These are phyloP conservation scores for Neofusicoccum ribis DNA, from an alignment of 2,329 filamentous ascomycete species.

Conservation along the genomic window DNA sequence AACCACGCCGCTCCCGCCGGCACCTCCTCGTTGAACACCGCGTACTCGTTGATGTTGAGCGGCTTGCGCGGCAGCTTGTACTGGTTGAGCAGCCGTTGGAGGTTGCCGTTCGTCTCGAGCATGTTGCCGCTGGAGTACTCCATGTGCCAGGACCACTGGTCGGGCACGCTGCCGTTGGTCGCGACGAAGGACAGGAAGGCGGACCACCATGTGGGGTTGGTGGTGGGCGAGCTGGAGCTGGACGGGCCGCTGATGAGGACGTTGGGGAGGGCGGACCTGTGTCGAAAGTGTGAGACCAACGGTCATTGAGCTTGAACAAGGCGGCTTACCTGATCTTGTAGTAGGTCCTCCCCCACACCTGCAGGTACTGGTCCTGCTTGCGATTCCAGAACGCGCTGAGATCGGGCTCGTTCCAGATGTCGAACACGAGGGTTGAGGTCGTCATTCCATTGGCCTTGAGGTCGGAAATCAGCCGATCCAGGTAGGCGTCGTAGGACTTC, in stretches of 20 bases:
- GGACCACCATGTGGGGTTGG: conserved; percentile 41
- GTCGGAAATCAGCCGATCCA: conserved; percentile 41
- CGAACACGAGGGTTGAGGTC: conserved; percentile 41
- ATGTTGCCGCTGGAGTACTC: conserved; percentile 32
- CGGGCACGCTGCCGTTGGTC: conserved; percentile 42
- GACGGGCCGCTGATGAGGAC: conserved; percentile 43
- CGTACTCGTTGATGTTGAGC: conserved; percentile 55
- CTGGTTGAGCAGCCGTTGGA: conserved; percentile 30
- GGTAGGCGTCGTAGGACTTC: conserved; percentile 46
- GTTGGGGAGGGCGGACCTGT: conserved; percentile 11
- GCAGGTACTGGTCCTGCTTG: conserved; percentile 41
- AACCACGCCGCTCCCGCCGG: conserved; percentile 47
- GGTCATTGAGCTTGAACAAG: neutral
- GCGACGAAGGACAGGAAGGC: conserved; percentile 38
- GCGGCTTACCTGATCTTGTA: conserved; percentile 26
- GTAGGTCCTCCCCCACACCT: conserved; percentile 26
- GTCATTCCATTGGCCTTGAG: conserved; percentile 40
- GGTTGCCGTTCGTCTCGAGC: conserved; percentile 27
- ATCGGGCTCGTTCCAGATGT: conserved; percentile 59
- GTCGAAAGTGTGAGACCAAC: neutral
- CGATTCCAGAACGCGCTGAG: conserved; percentile 40
- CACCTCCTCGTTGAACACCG: conserved; percentile 41
- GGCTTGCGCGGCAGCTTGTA: conserved; percentile 36
- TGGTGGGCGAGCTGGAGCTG: conserved; percentile 34
- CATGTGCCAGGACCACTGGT: conserved; percentile 49